Evolutionary conservation across 306 rosid genomes (phyloP).

Genomic region (Fragaria nilgerrensis): DNA sequence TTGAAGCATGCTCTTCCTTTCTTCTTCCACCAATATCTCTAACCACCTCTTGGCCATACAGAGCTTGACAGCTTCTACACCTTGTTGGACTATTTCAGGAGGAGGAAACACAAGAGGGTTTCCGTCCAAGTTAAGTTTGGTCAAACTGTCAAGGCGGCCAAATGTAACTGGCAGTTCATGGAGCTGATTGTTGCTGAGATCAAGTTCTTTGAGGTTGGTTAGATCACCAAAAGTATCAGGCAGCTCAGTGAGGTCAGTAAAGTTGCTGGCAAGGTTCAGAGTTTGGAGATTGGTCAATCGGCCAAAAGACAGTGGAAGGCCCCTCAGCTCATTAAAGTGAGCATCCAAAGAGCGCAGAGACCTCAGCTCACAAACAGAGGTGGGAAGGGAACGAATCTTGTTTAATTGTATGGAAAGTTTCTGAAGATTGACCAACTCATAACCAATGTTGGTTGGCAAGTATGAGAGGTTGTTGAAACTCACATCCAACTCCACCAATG

Average conservation of each 20-base stretch:
- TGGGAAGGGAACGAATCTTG: slow-evolving; percentile 81
- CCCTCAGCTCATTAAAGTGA: slow-evolving; percentile 85
- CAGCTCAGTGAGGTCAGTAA: slow-evolving; percentile 72
- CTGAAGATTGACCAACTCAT: slow-evolving; percentile 53
- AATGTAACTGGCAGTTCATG: slow-evolving; percentile 80
- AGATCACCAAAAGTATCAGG: slow-evolving; percentile 86
- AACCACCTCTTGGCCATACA: slow-evolving; percentile 85
- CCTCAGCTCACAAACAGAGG: slow-evolving; percentile 80
- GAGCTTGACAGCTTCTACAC: slow-evolving; percentile 63
- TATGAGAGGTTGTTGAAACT: slow-evolving; percentile 79
- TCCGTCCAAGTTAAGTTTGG: slow-evolving; percentile 83
- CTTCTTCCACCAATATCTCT: slow-evolving; percentile 74
- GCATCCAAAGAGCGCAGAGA: slow-evolving; percentile 78
- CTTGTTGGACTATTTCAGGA: slow-evolving; percentile 52
- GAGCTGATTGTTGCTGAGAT: slow-evolving; percentile 94
- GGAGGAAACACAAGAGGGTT: slow-evolving; percentile 91
- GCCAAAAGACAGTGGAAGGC: slow-evolving; percentile 83
- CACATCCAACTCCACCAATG: slow-evolving; percentile 89
- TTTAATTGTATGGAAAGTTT: slow-evolving; percentile 68
- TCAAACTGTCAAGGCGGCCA: slow-evolving; percentile 77
- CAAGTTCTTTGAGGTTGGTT: slow-evolving; percentile 77
- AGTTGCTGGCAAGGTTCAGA: slow-evolving; percentile 78
- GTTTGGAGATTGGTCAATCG: slow-evolving; percentile 53
- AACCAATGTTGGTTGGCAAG: slow-evolving; percentile 96
- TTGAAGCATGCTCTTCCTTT: slow-evolving; percentile 53